Evolutionary conservation across 495 filamentous ascomycete species (phyloP).

Genomic region (Neurospora sp.): DNA sequence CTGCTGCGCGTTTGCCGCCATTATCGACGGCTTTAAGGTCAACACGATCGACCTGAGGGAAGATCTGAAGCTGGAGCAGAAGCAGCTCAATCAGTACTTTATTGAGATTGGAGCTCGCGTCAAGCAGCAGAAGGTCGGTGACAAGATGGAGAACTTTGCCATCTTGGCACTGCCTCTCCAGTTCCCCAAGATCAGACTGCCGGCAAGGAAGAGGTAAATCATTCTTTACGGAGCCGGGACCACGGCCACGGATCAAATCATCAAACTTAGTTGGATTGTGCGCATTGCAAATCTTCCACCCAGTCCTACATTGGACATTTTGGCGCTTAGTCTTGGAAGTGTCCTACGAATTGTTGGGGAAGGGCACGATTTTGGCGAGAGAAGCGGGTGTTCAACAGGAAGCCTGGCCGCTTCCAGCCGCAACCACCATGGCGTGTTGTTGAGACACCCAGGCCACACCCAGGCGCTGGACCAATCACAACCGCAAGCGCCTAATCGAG

Average conservation of each 20-base stretch:
- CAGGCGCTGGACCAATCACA: background rate
- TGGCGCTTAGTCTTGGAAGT: background rate
- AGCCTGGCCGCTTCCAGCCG: background rate
- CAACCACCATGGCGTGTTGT: background rate
- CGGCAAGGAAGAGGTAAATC: slow-evolving; percentile 6
- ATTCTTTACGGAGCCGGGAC: background rate
- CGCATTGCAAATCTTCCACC: background rate
- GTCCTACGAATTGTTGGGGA: background rate
- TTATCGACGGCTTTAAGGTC: slow-evolving; percentile 68
- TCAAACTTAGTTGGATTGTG: background rate
- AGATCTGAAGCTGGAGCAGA: slow-evolving; percentile 67
- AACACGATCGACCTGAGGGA: slow-evolving; percentile 66
- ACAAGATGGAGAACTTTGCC: slow-evolving; percentile 49
- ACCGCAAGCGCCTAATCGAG: background rate
- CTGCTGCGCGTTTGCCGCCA: slow-evolving; percentile 54
- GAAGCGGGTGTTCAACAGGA: background rate
- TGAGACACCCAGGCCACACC: background rate
- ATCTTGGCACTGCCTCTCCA: slow-evolving; percentile 67
- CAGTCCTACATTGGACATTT: background rate
- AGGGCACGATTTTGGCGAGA: background rate
- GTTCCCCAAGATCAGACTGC: slow-evolving; percentile 56
- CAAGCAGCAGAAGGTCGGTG: slow-evolving; percentile 35
- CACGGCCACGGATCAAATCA: background rate
- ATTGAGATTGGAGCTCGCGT: slow-evolving; percentile 69
- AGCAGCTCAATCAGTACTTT: slow-evolving; percentile 58